Conservation (phyloP, 139 green algal species). For the Chlorella sorokiniana region DNA sequence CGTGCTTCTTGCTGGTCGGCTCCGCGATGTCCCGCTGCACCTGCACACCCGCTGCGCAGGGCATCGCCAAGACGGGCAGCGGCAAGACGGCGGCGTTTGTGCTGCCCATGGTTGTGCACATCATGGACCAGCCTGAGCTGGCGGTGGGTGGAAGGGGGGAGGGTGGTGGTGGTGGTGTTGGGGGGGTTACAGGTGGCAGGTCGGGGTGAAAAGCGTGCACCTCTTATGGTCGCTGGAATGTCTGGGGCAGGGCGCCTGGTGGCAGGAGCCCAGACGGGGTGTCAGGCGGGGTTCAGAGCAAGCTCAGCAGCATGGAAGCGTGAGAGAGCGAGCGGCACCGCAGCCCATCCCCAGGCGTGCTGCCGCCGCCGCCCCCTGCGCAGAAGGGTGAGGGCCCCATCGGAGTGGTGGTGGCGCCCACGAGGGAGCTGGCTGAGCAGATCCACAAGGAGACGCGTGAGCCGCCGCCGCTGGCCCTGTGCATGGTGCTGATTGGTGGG, state of each 20-base stretch:
- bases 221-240: too few species aligned
- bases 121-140: constrained; percentile 76
- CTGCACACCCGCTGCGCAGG: constrained; percentile 38
- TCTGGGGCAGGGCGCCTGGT: too few species aligned
- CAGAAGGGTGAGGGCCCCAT: constrained; percentile 85
- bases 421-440: constrained; percentile 91
- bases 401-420: constrained; percentile 85
- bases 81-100: constrained; percentile 91
- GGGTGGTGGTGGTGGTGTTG: not conserved
- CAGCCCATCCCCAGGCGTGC: too few species aligned
- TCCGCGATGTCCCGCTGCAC: not conserved
- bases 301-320: too few species aligned
- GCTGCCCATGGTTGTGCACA: constrained; percentile 85
- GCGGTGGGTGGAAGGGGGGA: not conserved
- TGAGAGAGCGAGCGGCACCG: too few species aligned
- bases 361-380: not conserved
- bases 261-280: too few species aligned
- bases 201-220: too few species aligned
- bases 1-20: not conserved
- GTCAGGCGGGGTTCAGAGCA: too few species aligned
- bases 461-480: not conserved
- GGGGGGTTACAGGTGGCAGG: too few species aligned
- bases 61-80: constrained; percentile 86
- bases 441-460: constrained; percentile 83
- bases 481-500: not conserved